Conservation (phyloP, 164 flowering plant species). For the Annona cherimola region DNA sequence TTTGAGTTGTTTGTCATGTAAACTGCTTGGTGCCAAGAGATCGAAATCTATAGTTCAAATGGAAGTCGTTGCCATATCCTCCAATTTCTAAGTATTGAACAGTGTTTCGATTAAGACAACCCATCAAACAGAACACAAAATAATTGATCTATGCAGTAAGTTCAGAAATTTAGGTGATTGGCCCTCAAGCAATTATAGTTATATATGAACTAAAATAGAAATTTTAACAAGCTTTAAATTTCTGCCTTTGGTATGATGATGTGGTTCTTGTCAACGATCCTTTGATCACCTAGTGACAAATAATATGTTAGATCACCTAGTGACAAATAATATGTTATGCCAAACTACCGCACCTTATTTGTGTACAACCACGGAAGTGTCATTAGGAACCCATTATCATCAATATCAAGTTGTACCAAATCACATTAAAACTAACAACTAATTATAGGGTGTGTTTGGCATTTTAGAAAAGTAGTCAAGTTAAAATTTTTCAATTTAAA, state of each 20-base stretch:
- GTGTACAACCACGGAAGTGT: too few species aligned
- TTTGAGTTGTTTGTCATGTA: too few species aligned
- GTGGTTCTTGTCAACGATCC: conserved; percentile 92
- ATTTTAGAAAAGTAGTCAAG: too few species aligned
- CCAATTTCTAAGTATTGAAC: neutral
- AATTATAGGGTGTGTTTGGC: too few species aligned
- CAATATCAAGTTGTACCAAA: too few species aligned
- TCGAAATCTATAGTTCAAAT: neutral
- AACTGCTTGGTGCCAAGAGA: neutral
- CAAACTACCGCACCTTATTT: conserved; percentile 82
- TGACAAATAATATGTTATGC: conserved; percentile 87
- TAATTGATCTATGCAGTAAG: neutral
- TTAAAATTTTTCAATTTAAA: too few species aligned
- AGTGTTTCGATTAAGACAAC: neutral
- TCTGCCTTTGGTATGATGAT: conserved; percentile 98
- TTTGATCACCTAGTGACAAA: conserved; percentile 94
- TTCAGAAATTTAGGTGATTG: neutral
- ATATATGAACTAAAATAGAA: neutral
- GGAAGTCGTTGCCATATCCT: neutral
- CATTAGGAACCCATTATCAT: too few species aligned
- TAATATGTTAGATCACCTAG: conserved; percentile 95
- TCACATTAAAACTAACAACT: too few species aligned
- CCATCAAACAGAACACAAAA: neutral
- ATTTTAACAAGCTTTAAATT: conserved; percentile 65
- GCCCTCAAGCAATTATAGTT: conserved; percentile 1